phyloP scores from a whole-genome alignment of 2,329 filamentous ascomycete genomes.

The Niveomyces coronatus region DNA sequence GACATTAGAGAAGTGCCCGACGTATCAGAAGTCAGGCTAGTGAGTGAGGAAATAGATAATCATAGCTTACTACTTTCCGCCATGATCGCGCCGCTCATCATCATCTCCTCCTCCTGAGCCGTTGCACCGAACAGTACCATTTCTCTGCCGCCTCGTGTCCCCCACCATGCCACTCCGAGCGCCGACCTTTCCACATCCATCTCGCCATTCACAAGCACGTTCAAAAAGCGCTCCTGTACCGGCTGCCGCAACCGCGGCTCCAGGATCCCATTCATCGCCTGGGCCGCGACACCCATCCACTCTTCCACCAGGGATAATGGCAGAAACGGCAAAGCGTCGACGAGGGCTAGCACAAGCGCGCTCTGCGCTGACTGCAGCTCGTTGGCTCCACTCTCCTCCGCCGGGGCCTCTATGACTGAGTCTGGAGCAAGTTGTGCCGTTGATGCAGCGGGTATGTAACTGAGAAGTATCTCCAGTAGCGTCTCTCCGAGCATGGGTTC shows the following conservation, averaged over 20 bases:
- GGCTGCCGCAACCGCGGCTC: constrained; percentile 51
- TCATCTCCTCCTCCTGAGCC: constrained; percentile 13
- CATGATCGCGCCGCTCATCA: constrained; percentile 47
- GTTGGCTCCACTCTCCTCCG: constrained; percentile 16
- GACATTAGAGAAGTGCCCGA: too few relatives aligned
- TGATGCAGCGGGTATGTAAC: constrained; percentile 43
- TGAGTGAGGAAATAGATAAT: too few relatives aligned
- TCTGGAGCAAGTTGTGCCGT: constrained; percentile 31
- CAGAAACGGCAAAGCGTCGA: constrained; percentile 70
- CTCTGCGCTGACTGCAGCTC: constrained; percentile 65
- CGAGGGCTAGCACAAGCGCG: constrained; percentile 62
- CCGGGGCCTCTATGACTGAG: constrained; percentile 22
- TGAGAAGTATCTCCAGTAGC: constrained; percentile 67
- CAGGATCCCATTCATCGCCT: constrained; percentile 53
- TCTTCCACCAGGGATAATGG: constrained; percentile 62
- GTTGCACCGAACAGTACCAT: constrained; percentile 28
- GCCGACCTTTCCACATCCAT: constrained; percentile 80
- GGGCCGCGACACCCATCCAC: constrained; percentile 66
- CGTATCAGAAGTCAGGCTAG: too few relatives aligned
- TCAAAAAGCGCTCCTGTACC: constrained; percentile 66
- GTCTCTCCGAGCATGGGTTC: constrained; percentile 73
- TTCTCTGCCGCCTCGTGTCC: constrained; percentile 44
- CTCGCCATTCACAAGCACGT: constrained; percentile 68
- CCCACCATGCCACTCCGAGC: constrained; percentile 81
- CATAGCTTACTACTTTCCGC: constrained; percentile 27